Evolutionary conservation across 2,329 filamentous ascomycete genomes (phyloP), one percentile per base, ranked within the genome.

Genomic region (Ascochyta fabae): DNA sequence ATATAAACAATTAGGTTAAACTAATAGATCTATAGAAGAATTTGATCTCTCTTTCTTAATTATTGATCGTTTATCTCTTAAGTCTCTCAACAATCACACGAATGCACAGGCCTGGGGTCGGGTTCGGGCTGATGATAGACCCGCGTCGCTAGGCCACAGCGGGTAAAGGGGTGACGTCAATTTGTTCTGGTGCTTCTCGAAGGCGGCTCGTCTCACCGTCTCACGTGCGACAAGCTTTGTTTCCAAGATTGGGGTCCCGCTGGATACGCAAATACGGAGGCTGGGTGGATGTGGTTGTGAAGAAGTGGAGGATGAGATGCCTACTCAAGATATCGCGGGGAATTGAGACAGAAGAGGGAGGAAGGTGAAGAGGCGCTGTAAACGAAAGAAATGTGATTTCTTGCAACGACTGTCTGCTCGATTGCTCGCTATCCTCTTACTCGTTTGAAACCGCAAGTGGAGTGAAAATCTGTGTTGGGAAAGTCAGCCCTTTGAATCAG

Each of bases 201-300:
- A 51, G 33, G 47, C 26, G 42, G 53, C 36, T 51, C 33, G 53
- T 42, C 47, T 47, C 39, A 26, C 7, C 4, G 53, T 47, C 39
- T 56, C 53, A 51, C 53, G 26, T 51, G 53, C 47, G 42, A 47
- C 47, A 51, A 51, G 36, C 47, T 50, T 51, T 36, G 36, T 29
- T 24, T 29, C 10, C 36, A 39, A 47, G 47, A 13, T 33, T 26
- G 31, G 35, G 26, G 31, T 23, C 24, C 47, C 47, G 31, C 42
- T 46, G 15, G 27, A 56, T 56, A 56, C 53, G 53, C 42, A 39
- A 44, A 51, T 51, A 56, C 53, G 47, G 31, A 5, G 24, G 15
- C 15, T 27, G 22, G 27, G 33, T 22, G 22, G 33, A 39, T 8
- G 23, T 43, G 23, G 33, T 36, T 26, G 29, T 31, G 15, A 31